These are phyloP conservation scores for Fonsecaea pugnacius DNA, from an alignment of 2,329 filamentous ascomycete genomes.

Conservation along the genomic window DNA sequence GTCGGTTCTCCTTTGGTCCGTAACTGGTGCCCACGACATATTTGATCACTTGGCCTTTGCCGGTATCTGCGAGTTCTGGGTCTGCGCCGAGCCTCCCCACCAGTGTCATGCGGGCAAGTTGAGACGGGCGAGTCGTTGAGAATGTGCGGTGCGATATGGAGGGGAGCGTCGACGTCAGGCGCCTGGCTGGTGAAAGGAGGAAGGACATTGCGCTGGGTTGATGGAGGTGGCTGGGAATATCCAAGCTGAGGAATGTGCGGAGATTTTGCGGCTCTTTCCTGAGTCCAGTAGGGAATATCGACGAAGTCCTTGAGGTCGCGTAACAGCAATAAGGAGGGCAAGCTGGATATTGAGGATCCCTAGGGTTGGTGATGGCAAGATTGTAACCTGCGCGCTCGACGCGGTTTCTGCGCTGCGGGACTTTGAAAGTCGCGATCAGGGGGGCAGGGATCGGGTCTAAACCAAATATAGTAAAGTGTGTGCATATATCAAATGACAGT, in stretches of 20 bases:
- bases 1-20: conserved; percentile 70
- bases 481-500: conserved; percentile 15
- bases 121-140: conserved; percentile 67
- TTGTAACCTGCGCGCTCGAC: conserved; percentile 13
- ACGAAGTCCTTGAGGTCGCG: neutral
- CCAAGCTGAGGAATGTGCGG: conserved; percentile 1
- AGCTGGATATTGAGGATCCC: neutral
- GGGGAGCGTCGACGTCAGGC: conserved; percentile 51
- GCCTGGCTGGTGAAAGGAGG: conserved; percentile 56
- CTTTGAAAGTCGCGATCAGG: conserved; percentile 21
- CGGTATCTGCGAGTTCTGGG: conserved; percentile 74
- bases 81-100: conserved; percentile 80
- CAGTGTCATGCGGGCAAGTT: conserved; percentile 79
- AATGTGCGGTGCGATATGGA: conserved; percentile 66
- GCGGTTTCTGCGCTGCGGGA: conserved; percentile 10
- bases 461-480: conserved; percentile 12
- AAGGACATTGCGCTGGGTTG: conserved; percentile 32
- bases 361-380: neutral
- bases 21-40: conserved; percentile 74
- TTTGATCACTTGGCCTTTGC: conserved; percentile 74
- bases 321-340: neutral
- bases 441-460: neutral
- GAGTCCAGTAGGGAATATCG: neutral
- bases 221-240: conserved; percentile 8
- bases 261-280: neutral